These are phyloP conservation scores for Lolium rigidum DNA, from an alignment of 176 grass and related monocot genomes.

Conservation along the genomic window DNA sequence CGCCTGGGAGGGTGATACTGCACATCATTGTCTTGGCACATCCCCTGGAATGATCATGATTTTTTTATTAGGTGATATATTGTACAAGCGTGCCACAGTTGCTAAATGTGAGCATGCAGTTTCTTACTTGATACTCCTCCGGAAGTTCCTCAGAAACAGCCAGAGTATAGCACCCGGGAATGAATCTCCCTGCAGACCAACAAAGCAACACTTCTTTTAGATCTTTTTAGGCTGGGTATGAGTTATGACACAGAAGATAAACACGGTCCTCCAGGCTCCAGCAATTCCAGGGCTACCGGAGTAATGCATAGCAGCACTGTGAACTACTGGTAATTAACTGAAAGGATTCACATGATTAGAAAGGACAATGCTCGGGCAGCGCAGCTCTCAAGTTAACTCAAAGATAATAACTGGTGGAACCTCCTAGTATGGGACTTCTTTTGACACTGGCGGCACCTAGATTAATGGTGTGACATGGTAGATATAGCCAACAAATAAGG, in stretches of 20 bases:
- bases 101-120: not conserved
- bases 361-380: not conserved
- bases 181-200: slow-evolving; percentile 72
- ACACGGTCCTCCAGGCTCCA: not conserved
- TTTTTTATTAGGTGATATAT: slow-evolving; percentile 21
- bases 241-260: not conserved
- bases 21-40: slow-evolving; percentile 84
- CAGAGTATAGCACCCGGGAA: slow-evolving; percentile 97
- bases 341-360: not conserved
- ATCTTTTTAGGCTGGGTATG: not conserved
- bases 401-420: not conserved
- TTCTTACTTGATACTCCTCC: slow-evolving; percentile 86
- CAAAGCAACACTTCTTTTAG: not conserved
- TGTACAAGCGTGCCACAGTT: not conserved
- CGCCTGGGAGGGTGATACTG: slow-evolving; percentile 87
- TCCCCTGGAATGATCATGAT: slow-evolving; percentile 47
- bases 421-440: not conserved
- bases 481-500: not conserved
- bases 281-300: not conserved
- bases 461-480: not conserved
- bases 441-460: not conserved
- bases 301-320: not conserved
- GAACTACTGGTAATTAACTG: not conserved
- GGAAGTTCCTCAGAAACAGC: slow-evolving; percentile 93
- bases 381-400: not conserved